phyloP scores from a whole-genome alignment of 1,284 basidiomycete genomes.

The Cystobasidium pallidum region DNA sequence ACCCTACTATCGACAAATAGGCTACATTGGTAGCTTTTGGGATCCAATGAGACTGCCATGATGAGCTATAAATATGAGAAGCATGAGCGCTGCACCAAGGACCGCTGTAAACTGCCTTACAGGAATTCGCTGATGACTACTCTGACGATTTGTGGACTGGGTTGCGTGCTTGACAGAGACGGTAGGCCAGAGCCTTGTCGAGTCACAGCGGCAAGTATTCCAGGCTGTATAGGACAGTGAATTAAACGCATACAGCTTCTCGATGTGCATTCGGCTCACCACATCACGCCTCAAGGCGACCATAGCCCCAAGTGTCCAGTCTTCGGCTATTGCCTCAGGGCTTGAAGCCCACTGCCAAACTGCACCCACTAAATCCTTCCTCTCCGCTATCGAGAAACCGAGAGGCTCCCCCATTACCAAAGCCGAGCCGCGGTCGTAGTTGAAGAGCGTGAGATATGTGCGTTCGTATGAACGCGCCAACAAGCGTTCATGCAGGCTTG shows the following conservation, averaged over 20 bases:
- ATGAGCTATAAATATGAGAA: neutral
- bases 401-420: conserved; percentile 30
- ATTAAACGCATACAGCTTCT: neutral
- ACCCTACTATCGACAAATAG: conserved; percentile 29
- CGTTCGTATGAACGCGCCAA: conserved; percentile 29
- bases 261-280: neutral
- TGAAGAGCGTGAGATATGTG: conserved; percentile 23
- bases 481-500: neutral
- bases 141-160: conserved; percentile 17
- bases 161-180: neutral
- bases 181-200: neutral
- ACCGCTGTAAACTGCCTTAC: neutral
- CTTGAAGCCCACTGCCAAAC: conserved; percentile 21
- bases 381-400: conserved; percentile 21
- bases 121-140: conserved; percentile 27
- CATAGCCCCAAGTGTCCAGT: conserved; percentile 30
- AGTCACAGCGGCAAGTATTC: conserved; percentile 2
- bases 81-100: neutral
- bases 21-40: conserved; percentile 1
- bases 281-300: conserved; percentile 26
- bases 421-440: conserved; percentile 38
- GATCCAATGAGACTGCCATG: conserved; percentile 20
- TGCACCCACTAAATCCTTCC: conserved; percentile 18
- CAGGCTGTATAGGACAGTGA: neutral
- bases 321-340: conserved; percentile 4